A percentile compares a stretch with the other conserved stretches of the same genome.
These are phyloP conservation scores for Fusarium floridanum DNA, from an alignment of 2,329 filamentous ascomycete species.

Conservation along the genomic window DNA sequence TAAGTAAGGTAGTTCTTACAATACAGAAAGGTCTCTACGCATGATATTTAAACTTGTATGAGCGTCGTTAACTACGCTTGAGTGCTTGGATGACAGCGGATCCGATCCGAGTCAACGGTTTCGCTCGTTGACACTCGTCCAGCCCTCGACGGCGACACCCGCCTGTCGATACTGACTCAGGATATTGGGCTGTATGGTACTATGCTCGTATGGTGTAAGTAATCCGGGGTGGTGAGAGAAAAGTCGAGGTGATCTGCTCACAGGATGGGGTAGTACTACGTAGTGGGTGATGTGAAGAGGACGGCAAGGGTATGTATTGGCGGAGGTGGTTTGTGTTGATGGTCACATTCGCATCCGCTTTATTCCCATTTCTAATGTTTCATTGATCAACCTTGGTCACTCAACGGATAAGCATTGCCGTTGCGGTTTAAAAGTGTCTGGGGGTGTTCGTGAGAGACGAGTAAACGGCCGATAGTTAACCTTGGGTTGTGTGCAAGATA, in stretches of 20 bases:
- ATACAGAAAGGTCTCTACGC: background rate
- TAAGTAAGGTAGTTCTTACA: background rate
- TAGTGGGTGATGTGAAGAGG: background rate
- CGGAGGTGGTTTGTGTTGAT: background rate
- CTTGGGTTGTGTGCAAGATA: too few species aligned
- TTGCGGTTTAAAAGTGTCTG: too few species aligned
- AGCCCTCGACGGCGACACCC: background rate
- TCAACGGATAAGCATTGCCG: background rate
- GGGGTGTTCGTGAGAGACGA: too few species aligned
- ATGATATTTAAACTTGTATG: background rate
- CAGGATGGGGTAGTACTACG: background rate
- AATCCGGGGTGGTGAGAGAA: constrained; percentile 3
- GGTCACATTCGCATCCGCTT: background rate
- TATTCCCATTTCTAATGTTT: background rate
- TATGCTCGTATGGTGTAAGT: constrained; percentile 8
- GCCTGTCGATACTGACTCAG: background rate
- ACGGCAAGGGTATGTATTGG: background rate
- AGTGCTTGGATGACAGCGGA: background rate
- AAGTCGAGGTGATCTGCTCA: background rate
- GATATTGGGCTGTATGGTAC: background rate
- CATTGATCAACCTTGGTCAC: background rate
- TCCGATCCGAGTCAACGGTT: background rate
- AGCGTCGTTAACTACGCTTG: background rate
- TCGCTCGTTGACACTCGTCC: background rate
- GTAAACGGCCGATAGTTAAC: too few species aligned